Conservation (phyloP, 805 yeast species). For the Lachancea sp. region DNA sequence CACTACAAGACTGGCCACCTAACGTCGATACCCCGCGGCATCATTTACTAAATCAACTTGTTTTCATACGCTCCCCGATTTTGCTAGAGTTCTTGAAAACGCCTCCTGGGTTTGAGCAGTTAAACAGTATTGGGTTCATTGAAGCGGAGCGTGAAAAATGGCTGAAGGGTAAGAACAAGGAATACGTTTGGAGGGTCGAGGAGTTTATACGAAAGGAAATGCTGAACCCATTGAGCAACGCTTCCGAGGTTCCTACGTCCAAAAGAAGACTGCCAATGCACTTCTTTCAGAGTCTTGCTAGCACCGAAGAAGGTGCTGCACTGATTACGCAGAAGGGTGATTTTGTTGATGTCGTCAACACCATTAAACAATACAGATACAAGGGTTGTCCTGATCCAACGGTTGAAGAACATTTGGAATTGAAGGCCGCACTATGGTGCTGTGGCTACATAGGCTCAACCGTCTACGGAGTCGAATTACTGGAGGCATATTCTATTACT, state of each 20-base stretch:
- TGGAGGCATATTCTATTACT: slow-evolving; percentile 48
- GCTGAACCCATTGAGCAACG: slow-evolving; percentile 7
- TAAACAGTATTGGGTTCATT: slow-evolving; percentile 53
- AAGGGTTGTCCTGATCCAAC: slow-evolving; percentile 12
- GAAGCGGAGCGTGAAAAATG: slow-evolving; percentile 62
- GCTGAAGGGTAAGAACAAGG: slow-evolving; percentile 43
- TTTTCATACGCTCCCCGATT: slow-evolving; percentile 48
- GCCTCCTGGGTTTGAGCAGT: slow-evolving; percentile 61
- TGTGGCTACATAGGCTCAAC: slow-evolving; percentile 77
- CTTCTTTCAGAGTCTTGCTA: slow-evolving; percentile 73
- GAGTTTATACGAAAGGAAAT: slow-evolving; percentile 23
- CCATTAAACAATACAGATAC: slow-evolving; percentile 30
- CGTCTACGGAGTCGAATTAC: slow-evolving; percentile 54
- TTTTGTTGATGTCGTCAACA: slow-evolving; percentile 36
- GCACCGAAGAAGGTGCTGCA: slow-evolving; percentile 73
- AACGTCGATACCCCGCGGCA: slow-evolving; percentile 20
- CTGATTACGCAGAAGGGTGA: slow-evolving; percentile 48
- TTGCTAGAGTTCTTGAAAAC: slow-evolving; percentile 59
- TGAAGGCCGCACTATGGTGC: slow-evolving; percentile 82
- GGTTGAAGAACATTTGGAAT: slow-evolving; percentile 36
- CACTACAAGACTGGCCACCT: slow-evolving; percentile 33
- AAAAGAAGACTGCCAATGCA: slow-evolving; percentile 45
- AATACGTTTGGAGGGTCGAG: slow-evolving; percentile 47
- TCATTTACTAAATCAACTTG: slow-evolving; percentile 38
- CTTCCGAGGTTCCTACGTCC: neutral